Evolutionary conservation across 805 yeast species (phyloP).

Genomic region (Nakazawaea anatomiae): DNA sequence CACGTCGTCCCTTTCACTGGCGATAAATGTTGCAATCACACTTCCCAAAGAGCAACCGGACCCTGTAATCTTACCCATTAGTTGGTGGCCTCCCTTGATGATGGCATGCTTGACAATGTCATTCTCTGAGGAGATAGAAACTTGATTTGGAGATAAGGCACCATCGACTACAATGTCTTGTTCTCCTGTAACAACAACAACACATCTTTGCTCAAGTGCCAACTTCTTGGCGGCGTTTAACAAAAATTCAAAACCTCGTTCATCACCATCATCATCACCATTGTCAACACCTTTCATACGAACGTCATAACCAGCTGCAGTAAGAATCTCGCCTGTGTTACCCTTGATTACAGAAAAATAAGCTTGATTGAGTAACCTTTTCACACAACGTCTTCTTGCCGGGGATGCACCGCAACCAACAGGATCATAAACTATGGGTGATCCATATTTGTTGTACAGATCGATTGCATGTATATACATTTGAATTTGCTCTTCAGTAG

Average conservation of each 20-base stretch:
- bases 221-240: slow-evolving; percentile 39
- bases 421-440: slow-evolving; percentile 79
- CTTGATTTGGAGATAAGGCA: slow-evolving; percentile 14
- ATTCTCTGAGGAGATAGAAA: slow-evolving; percentile 10
- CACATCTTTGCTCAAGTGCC: slow-evolving; percentile 44
- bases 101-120: slow-evolving; percentile 23
- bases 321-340: slow-evolving; percentile 71
- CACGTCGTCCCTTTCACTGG: slow-evolving; percentile 33
- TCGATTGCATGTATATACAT: slow-evolving; percentile 45
- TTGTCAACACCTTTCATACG: slow-evolving; percentile 75
- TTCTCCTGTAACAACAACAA: slow-evolving; percentile 71
- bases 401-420: slow-evolving; percentile 87
- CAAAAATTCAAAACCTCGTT: slow-evolving; percentile 18
- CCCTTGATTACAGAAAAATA: slow-evolving; percentile 72
- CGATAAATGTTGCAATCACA: slow-evolving; percentile 52
- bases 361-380: slow-evolving; percentile 48
- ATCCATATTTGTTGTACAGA: slow-evolving; percentile 48
- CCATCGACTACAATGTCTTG: slow-evolving; percentile 48
- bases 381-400: slow-evolving; percentile 45
- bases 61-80: slow-evolving; percentile 71
- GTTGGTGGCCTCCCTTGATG: slow-evolving; percentile 50
- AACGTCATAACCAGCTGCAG: slow-evolving; percentile 44
- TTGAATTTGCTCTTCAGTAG: slow-evolving; percentile 35
- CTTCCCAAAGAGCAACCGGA: slow-evolving; percentile 83
- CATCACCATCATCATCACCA: slow-evolving; percentile 13